phyloP scores from a whole-genome alignment of 768 basidiomycete genomes.

The Peribolospora kevripleyi region DNA sequence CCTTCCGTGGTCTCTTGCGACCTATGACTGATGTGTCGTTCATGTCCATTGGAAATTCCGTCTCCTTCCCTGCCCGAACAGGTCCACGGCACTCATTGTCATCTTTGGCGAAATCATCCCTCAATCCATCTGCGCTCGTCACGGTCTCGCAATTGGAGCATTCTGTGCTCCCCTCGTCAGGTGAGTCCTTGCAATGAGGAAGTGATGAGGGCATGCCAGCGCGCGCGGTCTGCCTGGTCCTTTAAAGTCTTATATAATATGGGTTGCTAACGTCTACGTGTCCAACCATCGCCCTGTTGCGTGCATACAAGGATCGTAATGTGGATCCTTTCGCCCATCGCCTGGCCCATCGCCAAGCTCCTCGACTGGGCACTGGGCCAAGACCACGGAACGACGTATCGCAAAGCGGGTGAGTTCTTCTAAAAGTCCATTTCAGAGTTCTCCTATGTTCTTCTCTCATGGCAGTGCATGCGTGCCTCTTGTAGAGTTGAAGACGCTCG shows the following conservation, averaged over 20 bases:
- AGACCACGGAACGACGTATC: constrained; percentile 30
- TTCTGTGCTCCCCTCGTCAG: constrained; percentile 47
- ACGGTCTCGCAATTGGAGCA: constrained; percentile 60
- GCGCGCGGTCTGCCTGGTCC: no score
- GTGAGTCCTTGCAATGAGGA: background rate
- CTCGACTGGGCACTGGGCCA: constrained; percentile 60
- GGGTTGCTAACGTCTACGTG: background rate
- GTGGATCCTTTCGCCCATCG: constrained; percentile 31
- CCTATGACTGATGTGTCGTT: background rate
- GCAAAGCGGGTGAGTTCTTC: constrained; percentile 2
- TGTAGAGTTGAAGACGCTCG: constrained; percentile 23
- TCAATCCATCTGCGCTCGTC: constrained; percentile 49
- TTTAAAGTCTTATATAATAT: no score
- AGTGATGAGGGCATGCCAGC: no score
- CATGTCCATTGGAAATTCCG: background rate
- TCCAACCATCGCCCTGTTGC: background rate
- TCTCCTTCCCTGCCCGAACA: background rate
- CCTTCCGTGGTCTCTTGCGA: no score
- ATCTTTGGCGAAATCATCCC: constrained; percentile 34
- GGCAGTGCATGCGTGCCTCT: no score
- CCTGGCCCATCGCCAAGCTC: constrained; percentile 43
- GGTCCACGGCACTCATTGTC: constrained; percentile 15
- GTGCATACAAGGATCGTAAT: background rate
- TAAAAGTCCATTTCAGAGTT: no score
- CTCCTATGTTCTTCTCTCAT: no score